Evolutionary conservation across 2,329 filamentous ascomycete genomes (phyloP), one percentile per base, ranked within the genome.

Genomic region (Capronia epimyces): DNA sequence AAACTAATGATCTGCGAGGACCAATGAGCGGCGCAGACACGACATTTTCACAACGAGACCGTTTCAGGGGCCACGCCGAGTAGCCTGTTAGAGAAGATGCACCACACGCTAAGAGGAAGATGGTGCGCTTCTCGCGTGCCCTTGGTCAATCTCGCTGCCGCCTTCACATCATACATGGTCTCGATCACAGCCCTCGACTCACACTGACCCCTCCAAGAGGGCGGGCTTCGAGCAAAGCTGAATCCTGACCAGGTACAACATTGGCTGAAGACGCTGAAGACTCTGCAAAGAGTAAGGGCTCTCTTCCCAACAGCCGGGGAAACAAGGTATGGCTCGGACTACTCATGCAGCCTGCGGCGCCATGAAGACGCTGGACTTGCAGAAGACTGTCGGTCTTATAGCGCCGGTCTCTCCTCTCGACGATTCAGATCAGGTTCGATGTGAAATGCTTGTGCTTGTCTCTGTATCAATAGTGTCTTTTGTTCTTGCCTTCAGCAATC

Each of bases 81-180:
- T 36, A 42, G 37, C 45, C 53, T 22, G 21, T 39, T 47, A 32
- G 20, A 32, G 46, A 44, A 27, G 21, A 34, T 40, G 16, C 46
- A 44, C 2, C 7, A 25, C 36, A 31, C 49, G 53, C 53, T 56
- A 56, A 36, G 31, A 16, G 45, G 37, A n/a, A 20, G 21, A 46
- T 50, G 18, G 40, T 27, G 31, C 13, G 25, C 37, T 47, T 50
- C 55, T 57, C 41, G 46, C 42, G 43, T 48, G 46, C 36, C 52
- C 36, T 55, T 57, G 51, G 55, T 57, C 55, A 52, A 45, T 57
- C 37, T 36, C 43, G 25, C 43, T 47, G 31, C 42, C 52, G 52
- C 55, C 49, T 57, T 57, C 55, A 57, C 55, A 57, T 52, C 55
- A 57, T 34, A 49, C 37, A 55, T 10, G 20, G 18, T 21, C 42